phyloP scores from a whole-genome alignment of 176 grass and related monocot species.

The Leersia perrieri region DNA sequence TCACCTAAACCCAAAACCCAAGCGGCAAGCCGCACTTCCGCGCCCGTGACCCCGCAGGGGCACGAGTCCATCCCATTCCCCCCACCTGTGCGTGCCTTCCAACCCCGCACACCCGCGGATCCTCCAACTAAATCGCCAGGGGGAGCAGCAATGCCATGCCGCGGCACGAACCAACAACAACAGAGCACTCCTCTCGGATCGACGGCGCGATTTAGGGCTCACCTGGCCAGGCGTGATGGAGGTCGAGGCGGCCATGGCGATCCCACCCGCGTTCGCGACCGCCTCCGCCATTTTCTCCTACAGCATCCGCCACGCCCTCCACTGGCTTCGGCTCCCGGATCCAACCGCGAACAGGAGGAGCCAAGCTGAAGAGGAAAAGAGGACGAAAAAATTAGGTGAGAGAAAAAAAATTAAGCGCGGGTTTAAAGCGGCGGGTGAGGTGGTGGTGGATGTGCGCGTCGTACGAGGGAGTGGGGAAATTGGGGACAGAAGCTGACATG shows the following conservation, averaged over 20 bases:
- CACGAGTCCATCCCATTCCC: neutral
- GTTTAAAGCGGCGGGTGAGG: slow-evolving; percentile 52
- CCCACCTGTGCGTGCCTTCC: neutral
- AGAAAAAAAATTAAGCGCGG: slow-evolving; percentile 36
- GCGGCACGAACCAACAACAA: neutral
- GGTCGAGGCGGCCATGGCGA: slow-evolving; percentile 40
- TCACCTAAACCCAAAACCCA: slow-evolving; percentile 6
- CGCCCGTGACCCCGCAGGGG: neutral
- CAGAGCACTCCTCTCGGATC: neutral
- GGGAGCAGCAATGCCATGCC: slow-evolving; percentile 20
- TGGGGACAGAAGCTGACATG: slow-evolving; percentile 2
- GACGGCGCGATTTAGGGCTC: slow-evolving; percentile 33
- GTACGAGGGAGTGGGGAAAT: neutral
- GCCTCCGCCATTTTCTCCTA: slow-evolving; percentile 37
- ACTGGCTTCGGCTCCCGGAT: slow-evolving; percentile 25
- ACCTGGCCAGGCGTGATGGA: slow-evolving; percentile 66
- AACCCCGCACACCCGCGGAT: neutral
- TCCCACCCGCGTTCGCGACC: slow-evolving; percentile 38
- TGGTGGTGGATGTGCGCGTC: slow-evolving; percentile 17
- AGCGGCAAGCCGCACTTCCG: neutral
- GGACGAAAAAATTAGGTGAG: neutral
- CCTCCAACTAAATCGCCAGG: neutral
- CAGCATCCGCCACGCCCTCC: slow-evolving; percentile 43
- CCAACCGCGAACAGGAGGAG: slow-evolving; percentile 10
- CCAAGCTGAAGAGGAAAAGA: neutral